These are phyloP conservation scores for Calocera viscosa DNA, from an alignment of 768 basidiomycete genomes.

Conservation along the genomic window DNA sequence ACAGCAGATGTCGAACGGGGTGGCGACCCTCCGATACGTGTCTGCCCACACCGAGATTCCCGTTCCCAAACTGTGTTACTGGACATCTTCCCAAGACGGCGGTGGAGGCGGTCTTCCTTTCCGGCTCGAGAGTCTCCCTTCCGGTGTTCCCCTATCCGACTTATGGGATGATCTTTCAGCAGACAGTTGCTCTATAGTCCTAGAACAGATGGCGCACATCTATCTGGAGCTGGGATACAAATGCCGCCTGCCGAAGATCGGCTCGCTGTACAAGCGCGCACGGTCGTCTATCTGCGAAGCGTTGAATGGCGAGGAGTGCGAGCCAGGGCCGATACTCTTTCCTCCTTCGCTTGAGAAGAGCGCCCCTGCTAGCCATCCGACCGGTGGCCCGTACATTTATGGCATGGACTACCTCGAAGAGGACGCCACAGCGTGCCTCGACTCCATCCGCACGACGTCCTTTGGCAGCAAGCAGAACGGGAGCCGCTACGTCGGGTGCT, in stretches of 20 bases:
- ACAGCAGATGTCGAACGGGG: neutral
- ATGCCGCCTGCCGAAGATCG: neutral
- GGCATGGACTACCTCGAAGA: neutral
- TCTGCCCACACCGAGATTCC: neutral
- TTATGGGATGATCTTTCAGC: neutral
- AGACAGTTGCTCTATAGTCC: neutral
- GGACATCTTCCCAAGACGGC: neutral
- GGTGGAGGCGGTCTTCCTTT: neutral
- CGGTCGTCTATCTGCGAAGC: neutral
- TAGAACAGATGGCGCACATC: neutral
- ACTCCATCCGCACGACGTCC: slow-evolving; percentile 3
- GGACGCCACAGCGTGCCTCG: neutral
- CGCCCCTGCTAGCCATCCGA: neutral
- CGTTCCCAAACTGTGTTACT: neutral
- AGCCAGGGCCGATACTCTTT: neutral
- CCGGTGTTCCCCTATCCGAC: neutral
- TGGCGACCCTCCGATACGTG: neutral
- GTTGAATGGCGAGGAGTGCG: neutral
- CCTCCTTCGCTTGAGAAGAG: slow-evolving; percentile 39
- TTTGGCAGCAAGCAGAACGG: slow-evolving; percentile 17
- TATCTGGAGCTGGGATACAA: neutral
- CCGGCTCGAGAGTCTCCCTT: neutral
- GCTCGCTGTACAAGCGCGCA: neutral
- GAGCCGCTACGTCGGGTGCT: neutral
- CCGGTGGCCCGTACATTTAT: neutral